Evolutionary conservation across 371 early-diverging fungal species (phyloP).

Genomic region (Circinella minor): DNA sequence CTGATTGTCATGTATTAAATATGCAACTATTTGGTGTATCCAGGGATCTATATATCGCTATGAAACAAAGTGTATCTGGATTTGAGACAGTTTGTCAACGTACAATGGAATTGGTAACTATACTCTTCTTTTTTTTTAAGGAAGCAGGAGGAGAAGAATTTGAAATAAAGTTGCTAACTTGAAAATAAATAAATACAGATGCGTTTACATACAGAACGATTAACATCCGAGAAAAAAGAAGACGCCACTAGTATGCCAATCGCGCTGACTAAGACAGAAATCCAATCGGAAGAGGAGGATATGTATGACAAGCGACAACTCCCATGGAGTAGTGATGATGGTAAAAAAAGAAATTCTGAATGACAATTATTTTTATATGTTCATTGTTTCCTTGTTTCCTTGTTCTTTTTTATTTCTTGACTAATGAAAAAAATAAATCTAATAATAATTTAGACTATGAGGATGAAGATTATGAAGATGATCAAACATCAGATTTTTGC

Average conservation of each 20-base stretch:
- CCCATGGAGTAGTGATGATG: slow-evolving; percentile 8
- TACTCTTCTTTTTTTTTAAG: background rate
- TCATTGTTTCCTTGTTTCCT: too few species aligned
- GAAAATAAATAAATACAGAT: slow-evolving; percentile 22
- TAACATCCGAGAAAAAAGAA: slow-evolving; percentile 23
- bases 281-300: slow-evolving; percentile 19
- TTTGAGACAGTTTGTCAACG: slow-evolving; percentile 43
- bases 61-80: slow-evolving; percentile 38
- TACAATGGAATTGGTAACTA: slow-evolving; percentile 44
- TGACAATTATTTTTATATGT: too few species aligned
- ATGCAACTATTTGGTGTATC: slow-evolving; percentile 40
- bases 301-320: slow-evolving; percentile 1
- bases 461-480: slow-evolving; percentile 11
- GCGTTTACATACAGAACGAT: slow-evolving; percentile 31
- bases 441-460: background rate
- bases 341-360: background rate
- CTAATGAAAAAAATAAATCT: too few species aligned
- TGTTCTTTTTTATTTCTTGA: too few species aligned
- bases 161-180: too few species aligned
- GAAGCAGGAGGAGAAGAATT: background rate
- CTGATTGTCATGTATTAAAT: slow-evolving; percentile 24
- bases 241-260: slow-evolving; percentile 4
- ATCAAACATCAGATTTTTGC: slow-evolving; percentile 10
- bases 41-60: slow-evolving; percentile 31
- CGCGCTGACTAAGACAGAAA: slow-evolving; percentile 12